Evolutionary conservation across 2,329 filamentous ascomycete genomes (phyloP).

Genomic region (Plenodomus lindquistii): DNA sequence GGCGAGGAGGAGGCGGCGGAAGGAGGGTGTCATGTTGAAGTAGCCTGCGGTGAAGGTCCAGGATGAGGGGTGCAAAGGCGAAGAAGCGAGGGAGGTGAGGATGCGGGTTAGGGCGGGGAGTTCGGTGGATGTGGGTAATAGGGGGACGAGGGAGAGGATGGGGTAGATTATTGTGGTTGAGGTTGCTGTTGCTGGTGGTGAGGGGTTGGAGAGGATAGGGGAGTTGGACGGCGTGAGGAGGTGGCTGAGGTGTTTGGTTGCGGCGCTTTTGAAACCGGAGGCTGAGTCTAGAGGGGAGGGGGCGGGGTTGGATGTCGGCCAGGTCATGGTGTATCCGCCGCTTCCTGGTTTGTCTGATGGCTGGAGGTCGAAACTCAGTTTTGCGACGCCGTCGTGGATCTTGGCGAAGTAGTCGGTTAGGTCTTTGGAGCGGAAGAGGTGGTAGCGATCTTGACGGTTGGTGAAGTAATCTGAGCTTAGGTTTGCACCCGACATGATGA

Average conservation of each 20-base stretch:
- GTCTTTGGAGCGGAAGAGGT: conserved; percentile 78
- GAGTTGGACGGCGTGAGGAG: conserved; percentile 63
- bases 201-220: conserved; percentile 32
- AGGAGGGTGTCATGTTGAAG: conserved; percentile 90
- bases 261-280: conserved; percentile 67
- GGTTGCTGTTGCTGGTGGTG: conserved; percentile 10
- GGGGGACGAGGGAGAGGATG: conserved; percentile 82
- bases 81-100: conserved; percentile 69
- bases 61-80: conserved; percentile 68
- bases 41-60: conserved; percentile 99
- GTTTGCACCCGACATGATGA: conserved; percentile 89
- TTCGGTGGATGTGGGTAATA: conserved; percentile 87
- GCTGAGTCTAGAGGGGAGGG: conserved; percentile 75
- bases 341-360: conserved; percentile 58
- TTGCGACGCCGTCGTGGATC: conserved; percentile 76
- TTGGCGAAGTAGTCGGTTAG: conserved; percentile 81
- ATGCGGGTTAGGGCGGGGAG: conserved; percentile 78
- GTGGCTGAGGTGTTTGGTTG: conserved; percentile 67
- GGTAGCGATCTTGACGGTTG: conserved; percentile 92
- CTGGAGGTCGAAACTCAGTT: conserved; percentile 78
- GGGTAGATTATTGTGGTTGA: conserved; percentile 72
- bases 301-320: conserved; percentile 75
- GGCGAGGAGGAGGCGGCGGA: conserved; percentile 77
- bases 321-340: conserved; percentile 62
- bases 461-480: conserved; percentile 94